These are phyloP conservation scores for Drechslerella dactyloides DNA, from an alignment of 2,329 filamentous ascomycete species.

Conservation along the genomic window DNA sequence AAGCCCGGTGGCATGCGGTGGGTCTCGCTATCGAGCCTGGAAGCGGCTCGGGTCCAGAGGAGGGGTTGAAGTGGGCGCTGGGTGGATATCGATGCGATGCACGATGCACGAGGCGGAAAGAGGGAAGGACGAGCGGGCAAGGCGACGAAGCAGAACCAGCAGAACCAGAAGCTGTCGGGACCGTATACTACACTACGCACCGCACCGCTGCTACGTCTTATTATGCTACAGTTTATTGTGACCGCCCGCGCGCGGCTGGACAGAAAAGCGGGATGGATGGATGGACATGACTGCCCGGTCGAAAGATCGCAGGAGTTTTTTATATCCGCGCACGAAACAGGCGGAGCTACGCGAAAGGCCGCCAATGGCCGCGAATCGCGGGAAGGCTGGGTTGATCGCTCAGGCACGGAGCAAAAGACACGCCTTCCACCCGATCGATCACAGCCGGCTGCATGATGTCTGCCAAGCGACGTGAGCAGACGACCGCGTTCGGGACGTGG, in stretches of 20 bases:
- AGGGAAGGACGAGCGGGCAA: background rate
- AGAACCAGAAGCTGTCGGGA: background rate
- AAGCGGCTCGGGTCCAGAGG: constrained; percentile 6
- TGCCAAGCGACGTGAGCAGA: constrained; percentile 26
- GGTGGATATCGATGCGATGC: constrained; percentile 10
- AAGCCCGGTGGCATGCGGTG: background rate
- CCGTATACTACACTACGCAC: background rate
- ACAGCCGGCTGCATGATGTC: constrained; percentile 36
- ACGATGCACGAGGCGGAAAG: constrained; percentile 9
- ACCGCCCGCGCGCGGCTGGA: constrained; percentile 1
- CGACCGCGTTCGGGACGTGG: background rate
- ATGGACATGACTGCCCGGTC: background rate
- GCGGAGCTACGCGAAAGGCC: background rate
- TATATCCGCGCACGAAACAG: constrained; percentile 11
- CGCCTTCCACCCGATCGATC: background rate
- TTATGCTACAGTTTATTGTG: constrained; percentile 1
- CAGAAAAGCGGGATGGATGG: background rate
- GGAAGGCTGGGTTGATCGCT: constrained; percentile 40
- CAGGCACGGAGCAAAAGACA: constrained; percentile 23
- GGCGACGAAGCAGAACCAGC: constrained; percentile 22
- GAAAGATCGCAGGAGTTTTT: background rate
- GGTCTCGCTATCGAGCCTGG: no score
- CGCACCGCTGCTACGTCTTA: no score
- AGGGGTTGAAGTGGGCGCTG: constrained; percentile 8
- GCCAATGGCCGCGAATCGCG: constrained; percentile 23